phyloP scores from a whole-genome alignment of 2,329 filamentous ascomycete genomes.

The Aspergillus versicolor region DNA sequence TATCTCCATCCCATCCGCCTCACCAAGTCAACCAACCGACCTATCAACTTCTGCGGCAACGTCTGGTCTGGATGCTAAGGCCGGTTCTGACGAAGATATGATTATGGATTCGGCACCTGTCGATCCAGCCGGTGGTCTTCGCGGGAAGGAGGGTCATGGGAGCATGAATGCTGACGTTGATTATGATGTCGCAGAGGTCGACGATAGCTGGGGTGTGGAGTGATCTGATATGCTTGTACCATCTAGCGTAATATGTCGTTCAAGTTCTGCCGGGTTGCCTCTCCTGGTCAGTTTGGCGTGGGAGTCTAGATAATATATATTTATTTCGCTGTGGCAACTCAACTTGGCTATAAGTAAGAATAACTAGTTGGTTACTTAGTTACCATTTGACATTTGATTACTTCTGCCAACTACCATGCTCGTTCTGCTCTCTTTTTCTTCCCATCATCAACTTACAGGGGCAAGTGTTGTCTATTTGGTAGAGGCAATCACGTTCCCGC shows the following conservation, averaged over 20 bases:
- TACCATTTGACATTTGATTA: background rate
- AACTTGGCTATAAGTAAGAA: no score
- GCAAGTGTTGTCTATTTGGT: background rate
- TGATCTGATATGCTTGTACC: slow-evolving; percentile 1
- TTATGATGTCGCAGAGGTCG: slow-evolving; percentile 53
- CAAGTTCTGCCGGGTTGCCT: no score
- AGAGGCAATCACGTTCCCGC: no score
- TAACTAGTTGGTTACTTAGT: background rate
- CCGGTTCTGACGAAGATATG: slow-evolving; percentile 27
- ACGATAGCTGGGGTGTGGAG: slow-evolving; percentile 43
- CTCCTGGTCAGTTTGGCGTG: no score
- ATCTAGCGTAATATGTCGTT: background rate
- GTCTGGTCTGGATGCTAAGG: slow-evolving; percentile 22
- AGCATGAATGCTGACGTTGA: slow-evolving; percentile 42
- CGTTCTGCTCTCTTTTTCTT: background rate
- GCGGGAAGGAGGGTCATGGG: slow-evolving; percentile 5
- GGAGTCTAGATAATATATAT: no score
- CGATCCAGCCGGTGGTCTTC: slow-evolving; percentile 17
- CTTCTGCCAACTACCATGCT: no score
- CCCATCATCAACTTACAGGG: background rate
- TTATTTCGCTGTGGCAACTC: no score
- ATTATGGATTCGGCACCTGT: slow-evolving; percentile 29
- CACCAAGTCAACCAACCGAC: background rate
- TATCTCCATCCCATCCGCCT: slow-evolving; percentile 16
- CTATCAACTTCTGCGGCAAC: slow-evolving; percentile 2